Conservation (phyloP, 441 rosid genomes). For the Geranium incanum region DNA sequence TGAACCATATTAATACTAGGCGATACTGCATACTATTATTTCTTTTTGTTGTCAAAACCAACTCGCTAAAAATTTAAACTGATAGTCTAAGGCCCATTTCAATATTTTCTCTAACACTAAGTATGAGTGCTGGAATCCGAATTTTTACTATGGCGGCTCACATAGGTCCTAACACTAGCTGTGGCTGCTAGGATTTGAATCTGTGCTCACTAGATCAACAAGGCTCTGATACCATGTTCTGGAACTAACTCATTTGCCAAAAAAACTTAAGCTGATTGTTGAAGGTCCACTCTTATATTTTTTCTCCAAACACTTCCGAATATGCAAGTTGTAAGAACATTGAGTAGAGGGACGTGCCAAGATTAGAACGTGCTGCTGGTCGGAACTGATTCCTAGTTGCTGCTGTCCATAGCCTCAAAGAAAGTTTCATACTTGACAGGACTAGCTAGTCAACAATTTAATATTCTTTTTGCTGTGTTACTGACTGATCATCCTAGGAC, state of each 20-base stretch:
- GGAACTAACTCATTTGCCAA: not conserved
- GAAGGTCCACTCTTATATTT: not conserved
- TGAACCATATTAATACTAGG: slow-evolving; percentile 13
- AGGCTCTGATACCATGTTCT: not conserved
- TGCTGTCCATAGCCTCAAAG: not conserved
- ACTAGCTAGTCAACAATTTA: not conserved
- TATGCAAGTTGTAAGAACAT: slow-evolving; percentile 4
- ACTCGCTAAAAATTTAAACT: not conserved
- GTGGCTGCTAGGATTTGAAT: not conserved
- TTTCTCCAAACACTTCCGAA: not conserved
- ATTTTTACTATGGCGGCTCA: not conserved
- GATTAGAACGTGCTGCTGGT: not conserved
- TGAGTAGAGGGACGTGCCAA: not conserved
- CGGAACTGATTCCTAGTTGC: not conserved
- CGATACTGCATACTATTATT: not conserved
- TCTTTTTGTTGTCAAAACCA: not conserved
- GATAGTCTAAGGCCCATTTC: not conserved
- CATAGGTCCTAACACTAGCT: not conserved
- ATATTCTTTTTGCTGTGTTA: not conserved
- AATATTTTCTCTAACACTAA: not conserved
- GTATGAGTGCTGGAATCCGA: not conserved
- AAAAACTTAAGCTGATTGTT: not conserved
- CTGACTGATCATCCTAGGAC: not conserved
- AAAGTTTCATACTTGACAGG: not conserved
- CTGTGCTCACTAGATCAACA: not conserved